A percentile compares a stretch with the other conserved stretches of the same genome.
phyloP scores from a whole-genome alignment of 2,329 filamentous ascomycete species.

The Aspergillus uvarum region DNA sequence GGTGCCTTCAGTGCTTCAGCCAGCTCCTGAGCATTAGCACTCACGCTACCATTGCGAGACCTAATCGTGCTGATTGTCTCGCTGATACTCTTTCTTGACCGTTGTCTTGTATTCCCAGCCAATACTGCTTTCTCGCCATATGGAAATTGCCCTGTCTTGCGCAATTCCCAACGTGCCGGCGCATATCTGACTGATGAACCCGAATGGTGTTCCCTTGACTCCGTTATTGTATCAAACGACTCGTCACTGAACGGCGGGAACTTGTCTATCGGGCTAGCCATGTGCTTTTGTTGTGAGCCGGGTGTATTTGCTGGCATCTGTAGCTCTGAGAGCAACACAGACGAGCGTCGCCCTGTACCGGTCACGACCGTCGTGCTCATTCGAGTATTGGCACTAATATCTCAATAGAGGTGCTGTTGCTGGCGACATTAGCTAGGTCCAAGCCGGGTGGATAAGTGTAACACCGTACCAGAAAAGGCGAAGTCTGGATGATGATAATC shows the following conservation, averaged over 20 bases:
- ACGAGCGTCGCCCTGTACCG: conserved; percentile 40
- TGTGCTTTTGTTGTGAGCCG: conserved; percentile 31
- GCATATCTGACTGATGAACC: conserved; percentile 33
- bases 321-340: conserved; percentile 38
- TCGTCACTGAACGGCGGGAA: conserved; percentile 47
- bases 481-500: neutral
- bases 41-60: conserved; percentile 78
- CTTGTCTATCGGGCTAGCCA: conserved; percentile 41
- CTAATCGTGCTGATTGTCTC: conserved; percentile 85
- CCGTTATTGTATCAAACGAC: conserved; percentile 28
- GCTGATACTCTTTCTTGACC: conserved; percentile 79
- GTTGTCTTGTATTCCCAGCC: conserved; percentile 52
- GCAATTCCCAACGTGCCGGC: conserved; percentile 58
- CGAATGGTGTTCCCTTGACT: conserved; percentile 26
- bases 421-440: neutral
- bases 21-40: conserved; percentile 89
- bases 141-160: conserved; percentile 52
- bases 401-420: neutral
- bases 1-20: conserved; percentile 88
- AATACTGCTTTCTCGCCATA: conserved; percentile 43
- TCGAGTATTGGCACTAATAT: conserved; percentile 12
- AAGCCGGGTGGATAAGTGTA: neutral
- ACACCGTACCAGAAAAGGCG: neutral
- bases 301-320: conserved; percentile 31
- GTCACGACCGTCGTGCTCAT: conserved; percentile 45